Evolutionary conservation across 176 grass and related monocot genomes (phyloP), one percentile per base, ranked within the genome.

Genomic region (Lolium perenne): DNA sequence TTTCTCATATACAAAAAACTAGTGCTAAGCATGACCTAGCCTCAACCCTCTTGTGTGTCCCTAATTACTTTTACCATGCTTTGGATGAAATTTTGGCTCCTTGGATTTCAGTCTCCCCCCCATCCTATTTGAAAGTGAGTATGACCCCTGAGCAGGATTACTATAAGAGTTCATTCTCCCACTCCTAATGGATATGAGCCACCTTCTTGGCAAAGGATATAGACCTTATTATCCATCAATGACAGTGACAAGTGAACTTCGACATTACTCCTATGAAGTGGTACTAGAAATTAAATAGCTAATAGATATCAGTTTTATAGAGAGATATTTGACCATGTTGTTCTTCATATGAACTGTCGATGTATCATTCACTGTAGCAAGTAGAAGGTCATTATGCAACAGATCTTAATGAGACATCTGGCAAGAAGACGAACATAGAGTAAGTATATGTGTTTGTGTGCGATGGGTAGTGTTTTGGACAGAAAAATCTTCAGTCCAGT

Each of bases 381-480:
- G 62, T 77, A 59, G 51, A 77, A 71, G 55, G 65, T 79, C 57
- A 49, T 72, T 38, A 64, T 65, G 38, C 57, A 80, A 91, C 10
- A 81, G 72, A 80, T 41, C 15, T 25, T 49, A 79, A 56, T 13
- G 59, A 12, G 13, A 43, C 3, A 81, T 38, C 45, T 81, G 69
- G 53, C 70, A 5, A 81, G 53, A 71, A 12, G 46, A 57, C 29
- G 40, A 29, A 86, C 17, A 53, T 3, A 73, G 20, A 81, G 18
- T 43, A 69, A 61, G 54, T 56, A 56, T 11, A 61, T 23, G 3
- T 61, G n/a, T 61, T 61, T 61, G 21, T 23, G 14, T 81, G 11
- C 12, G 15, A 35, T 29, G 53, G 45, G 75, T 51, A 35, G 41
- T 40, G 32, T 64, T 41, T 54, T 71, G 50, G 49, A 68, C 40